Percentiles rank a stretch among this genome's conserved stretches.
These are phyloP conservation scores for Adansonia rubrostipa DNA, from an alignment of 441 rosid species.

Conservation along the genomic window DNA sequence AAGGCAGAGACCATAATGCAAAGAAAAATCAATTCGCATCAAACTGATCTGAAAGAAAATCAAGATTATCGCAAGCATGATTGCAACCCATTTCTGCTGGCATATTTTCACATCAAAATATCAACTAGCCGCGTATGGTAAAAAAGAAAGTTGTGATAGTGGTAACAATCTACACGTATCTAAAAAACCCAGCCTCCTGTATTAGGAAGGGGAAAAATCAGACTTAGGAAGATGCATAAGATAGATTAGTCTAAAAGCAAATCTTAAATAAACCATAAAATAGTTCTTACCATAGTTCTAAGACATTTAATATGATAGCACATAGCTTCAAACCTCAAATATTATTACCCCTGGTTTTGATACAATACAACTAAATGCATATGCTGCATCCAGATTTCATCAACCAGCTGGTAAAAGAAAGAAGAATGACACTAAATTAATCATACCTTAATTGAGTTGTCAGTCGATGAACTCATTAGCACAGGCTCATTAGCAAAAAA, in stretches of 20 bases:
- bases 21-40: not conserved
- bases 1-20: slow-evolving; percentile 14
- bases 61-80: not conserved
- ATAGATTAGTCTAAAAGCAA: not conserved
- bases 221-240: not conserved
- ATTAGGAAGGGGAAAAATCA: not conserved
- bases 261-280: not conserved
- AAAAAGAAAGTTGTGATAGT: not conserved
- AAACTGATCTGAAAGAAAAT: not conserved
- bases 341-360: not conserved
- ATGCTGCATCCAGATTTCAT: not conserved
- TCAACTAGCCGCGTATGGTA: not conserved
- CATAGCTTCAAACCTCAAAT: not conserved
- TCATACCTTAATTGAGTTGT: slow-evolving; percentile 91
- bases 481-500: slow-evolving; percentile 98
- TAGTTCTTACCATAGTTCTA: not conserved
- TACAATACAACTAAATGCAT: slow-evolving; percentile 8
- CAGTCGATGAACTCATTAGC: slow-evolving; percentile 88
- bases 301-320: not conserved
- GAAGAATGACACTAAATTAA: slow-evolving; percentile 9
- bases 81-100: slow-evolving; percentile 2
- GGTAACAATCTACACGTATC: not conserved
- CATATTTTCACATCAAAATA: slow-evolving; percentile 7
- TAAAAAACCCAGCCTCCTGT: not conserved
- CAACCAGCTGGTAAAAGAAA: not conserved